These are phyloP conservation scores for Solanum hybrid DNA, from an alignment of 305 asterid genomes.

Conservation along the genomic window DNA sequence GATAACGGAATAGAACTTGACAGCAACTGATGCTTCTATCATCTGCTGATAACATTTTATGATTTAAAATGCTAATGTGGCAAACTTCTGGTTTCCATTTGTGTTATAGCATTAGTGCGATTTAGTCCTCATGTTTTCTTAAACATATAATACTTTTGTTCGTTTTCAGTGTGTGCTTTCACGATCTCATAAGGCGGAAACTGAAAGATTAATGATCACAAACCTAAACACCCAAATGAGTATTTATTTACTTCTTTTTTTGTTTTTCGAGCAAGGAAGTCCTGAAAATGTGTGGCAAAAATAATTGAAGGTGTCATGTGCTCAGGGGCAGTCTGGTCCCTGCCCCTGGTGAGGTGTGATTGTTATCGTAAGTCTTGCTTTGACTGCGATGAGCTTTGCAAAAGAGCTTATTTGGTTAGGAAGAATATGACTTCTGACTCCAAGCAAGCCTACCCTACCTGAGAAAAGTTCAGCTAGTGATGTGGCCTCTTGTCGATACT, in stretches of 20 bases:
- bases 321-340: not conserved
- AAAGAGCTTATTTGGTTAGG: not conserved
- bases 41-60: not conserved
- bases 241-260: too few species aligned
- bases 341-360: not conserved
- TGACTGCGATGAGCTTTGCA: not conserved
- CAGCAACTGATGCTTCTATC: not conserved
- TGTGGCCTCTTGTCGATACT: not conserved
- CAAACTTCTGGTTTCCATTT: not conserved
- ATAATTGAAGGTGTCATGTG: not conserved
- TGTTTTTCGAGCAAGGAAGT: not conserved
- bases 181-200: too few species aligned
- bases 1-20: not conserved
- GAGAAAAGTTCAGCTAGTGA: not conserved
- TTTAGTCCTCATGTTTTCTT: not conserved
- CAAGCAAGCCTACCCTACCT: not conserved
- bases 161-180: not conserved
- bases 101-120: not conserved
- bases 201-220: too few species aligned
- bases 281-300: not conserved
- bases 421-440: not conserved
- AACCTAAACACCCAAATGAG: too few species aligned
- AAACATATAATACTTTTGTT: not conserved
- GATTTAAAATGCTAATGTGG: not conserved
- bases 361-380: not conserved